Conservation (phyloP, 768 basidiomycete genomes). For the Mycena leptocephala region DNA sequence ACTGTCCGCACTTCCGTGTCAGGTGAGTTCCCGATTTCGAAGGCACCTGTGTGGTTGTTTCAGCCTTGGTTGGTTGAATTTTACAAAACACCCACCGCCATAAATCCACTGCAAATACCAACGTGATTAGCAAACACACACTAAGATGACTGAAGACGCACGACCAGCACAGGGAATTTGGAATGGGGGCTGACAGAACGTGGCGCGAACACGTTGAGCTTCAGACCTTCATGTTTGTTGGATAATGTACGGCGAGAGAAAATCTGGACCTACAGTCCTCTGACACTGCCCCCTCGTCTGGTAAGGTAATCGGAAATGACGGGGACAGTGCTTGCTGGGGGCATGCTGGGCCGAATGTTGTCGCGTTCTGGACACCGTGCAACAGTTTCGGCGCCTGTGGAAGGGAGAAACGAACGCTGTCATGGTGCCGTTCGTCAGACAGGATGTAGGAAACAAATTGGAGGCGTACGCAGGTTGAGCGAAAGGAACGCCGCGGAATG, state of each 20-base stretch:
- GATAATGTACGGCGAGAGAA: no score
- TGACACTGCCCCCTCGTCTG: no score
- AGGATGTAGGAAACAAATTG: not conserved
- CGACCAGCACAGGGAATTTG: conserved; percentile 2
- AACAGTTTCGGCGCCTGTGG: not conserved
- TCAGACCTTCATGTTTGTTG: no score
- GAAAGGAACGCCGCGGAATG: conserved; percentile 10
- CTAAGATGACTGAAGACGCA: not conserved
- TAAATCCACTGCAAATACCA: not conserved
- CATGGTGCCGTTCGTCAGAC: not conserved
- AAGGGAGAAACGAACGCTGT: not conserved
- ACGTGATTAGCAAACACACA: not conserved
- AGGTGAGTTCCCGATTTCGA: not conserved
- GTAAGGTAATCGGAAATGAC: no score
- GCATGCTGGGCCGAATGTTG: not conserved
- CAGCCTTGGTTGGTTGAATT: not conserved
- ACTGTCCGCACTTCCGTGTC: not conserved
- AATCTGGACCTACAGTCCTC: no score
- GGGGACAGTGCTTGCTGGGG: not conserved
- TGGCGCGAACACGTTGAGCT: conserved; percentile 4
- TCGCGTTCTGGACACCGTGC: not conserved
- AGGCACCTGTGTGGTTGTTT: not conserved
- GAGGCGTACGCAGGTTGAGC: conserved; percentile 1
- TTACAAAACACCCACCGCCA: not conserved
- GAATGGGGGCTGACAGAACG: not conserved